Evolutionary conservation across 2,329 filamentous ascomycete species (phyloP), one percentile per base, ranked within the genome.

Genomic region (Aspergillus alliaceus): DNA sequence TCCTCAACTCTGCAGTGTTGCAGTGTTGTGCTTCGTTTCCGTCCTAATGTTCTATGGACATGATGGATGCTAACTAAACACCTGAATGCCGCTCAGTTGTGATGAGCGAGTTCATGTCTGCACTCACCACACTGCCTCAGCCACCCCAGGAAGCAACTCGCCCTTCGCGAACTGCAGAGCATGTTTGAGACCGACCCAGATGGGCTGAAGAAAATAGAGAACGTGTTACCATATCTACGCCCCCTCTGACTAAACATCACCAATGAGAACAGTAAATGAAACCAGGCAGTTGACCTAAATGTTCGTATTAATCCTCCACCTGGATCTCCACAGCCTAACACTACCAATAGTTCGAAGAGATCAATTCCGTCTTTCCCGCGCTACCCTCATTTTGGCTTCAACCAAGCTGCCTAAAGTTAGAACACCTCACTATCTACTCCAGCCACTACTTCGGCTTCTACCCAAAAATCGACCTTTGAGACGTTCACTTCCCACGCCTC

Each of bases 361-460:
- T 51, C 1, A 53, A 60, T 9, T 24, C 20, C 4, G 60, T 60
- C 56, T 54, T 53, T 22, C n/a, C 49, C 29, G 12, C 51, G 1
- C 31, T 58, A 2, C 47, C 55, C 1, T 35, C 51, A 2, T 52
- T 58, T 35, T 63, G 59, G 59, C 47, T 63, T 14, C 25, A 53
- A 7, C 59, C 57, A 11, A 32, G 51, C 6, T 24, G 22, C 1
- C 39, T 48, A 3, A 56, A 25, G 5, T 46, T 78, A 2, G 62
- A 62, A 4, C 71, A 75, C n/a, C 66, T 82, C 5, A 77, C 74
- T 0, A 58, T 82, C 0, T 79, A 70, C 57, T 68, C 65, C 3
- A 58, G 56, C 5, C 61, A 72, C 1, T 76, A 74, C 50, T 80
- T 74, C 60, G 75, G 79, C 1, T 80, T 72, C 63, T 70, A 71